Conservation (phyloP, 1,139 yeast species). For the Kazachstania sp. region DNA sequence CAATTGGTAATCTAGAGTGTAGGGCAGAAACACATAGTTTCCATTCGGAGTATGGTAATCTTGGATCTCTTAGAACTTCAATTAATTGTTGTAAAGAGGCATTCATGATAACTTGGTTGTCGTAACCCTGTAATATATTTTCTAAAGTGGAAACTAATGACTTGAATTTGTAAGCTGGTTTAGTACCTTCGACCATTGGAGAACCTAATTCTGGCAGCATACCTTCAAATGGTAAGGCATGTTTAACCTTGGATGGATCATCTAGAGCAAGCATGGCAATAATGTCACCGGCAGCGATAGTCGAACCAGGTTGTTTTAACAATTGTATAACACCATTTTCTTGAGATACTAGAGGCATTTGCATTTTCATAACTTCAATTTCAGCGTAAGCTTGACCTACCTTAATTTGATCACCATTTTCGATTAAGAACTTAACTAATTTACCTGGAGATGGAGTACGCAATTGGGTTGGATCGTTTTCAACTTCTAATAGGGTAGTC, state of each 20-base stretch:
- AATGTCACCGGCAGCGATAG: constrained; percentile 92
- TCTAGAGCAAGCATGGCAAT: constrained; percentile 89
- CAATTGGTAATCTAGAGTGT: constrained; percentile 78
- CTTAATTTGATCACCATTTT: constrained; percentile 85
- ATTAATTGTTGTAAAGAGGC: constrained; percentile 66
- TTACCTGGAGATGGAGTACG: constrained; percentile 99
- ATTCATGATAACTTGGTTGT: constrained; percentile 89
- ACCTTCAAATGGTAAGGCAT: constrained; percentile 91
- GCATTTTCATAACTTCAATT: constrained; percentile 99
- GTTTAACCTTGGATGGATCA: constrained; percentile 95
- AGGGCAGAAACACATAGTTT: constrained; percentile 73
- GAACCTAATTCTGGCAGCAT: constrained; percentile 84
- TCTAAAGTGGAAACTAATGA: constrained; percentile 51
- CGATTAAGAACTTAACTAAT: constrained; percentile 84
- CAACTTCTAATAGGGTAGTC: constrained; percentile 87
- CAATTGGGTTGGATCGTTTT: constrained; percentile 96
- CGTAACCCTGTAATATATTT: constrained; percentile 82
- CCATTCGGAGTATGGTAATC: constrained; percentile 94
- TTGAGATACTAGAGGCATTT: constrained; percentile 84
- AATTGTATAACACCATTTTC: constrained; percentile 91
- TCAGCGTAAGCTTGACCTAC: constrained; percentile 96
- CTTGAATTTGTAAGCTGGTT: constrained; percentile 69
- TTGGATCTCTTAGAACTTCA: constrained; percentile 64
- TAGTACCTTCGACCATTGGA: constrained; percentile 74
- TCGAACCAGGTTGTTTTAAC: constrained; percentile 96